Percentiles rank a stretch among this genome's conserved stretches.
phyloP scores from a whole-genome alignment of 768 basidiomycete genomes.

The Pholiota conissans region DNA sequence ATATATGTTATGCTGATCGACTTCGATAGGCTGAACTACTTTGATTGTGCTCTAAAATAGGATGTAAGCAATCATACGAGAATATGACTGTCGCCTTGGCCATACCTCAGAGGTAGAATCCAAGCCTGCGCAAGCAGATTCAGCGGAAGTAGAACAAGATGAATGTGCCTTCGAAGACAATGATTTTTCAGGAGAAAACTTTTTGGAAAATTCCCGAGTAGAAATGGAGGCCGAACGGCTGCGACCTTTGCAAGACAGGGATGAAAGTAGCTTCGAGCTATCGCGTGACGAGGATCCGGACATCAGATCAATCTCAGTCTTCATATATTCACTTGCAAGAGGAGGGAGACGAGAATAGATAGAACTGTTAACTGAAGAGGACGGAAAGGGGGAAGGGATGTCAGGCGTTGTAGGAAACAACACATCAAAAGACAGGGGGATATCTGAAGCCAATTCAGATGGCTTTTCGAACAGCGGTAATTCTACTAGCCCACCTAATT shows the following conservation, averaged over 20 bases:
- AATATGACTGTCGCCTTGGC: background rate
- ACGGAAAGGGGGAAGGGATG: slow-evolving; percentile 7
- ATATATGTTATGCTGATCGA: background rate
- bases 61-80: background rate
- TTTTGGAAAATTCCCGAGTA: background rate
- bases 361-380: slow-evolving; percentile 14
- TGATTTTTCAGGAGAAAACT: background rate
- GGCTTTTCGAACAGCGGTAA: background rate
- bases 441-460: background rate
- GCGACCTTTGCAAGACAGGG: slow-evolving; percentile 4
- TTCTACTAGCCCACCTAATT: background rate
- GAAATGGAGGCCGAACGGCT: background rate
- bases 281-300: slow-evolving; percentile 21
- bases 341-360: slow-evolving; percentile 21
- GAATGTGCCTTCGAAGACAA: background rate
- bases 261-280: slow-evolving; percentile 7
- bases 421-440: background rate
- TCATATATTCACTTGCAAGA: slow-evolving; percentile 26
- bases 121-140: background rate
- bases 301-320: slow-evolving; percentile 20
- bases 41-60: background rate
- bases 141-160: background rate
- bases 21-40: background rate
- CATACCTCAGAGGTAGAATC: background rate
- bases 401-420: background rate